Evolutionary conservation across 1,284 basidiomycete species (phyloP).

Genomic region (Boletus albobrunnescens): DNA sequence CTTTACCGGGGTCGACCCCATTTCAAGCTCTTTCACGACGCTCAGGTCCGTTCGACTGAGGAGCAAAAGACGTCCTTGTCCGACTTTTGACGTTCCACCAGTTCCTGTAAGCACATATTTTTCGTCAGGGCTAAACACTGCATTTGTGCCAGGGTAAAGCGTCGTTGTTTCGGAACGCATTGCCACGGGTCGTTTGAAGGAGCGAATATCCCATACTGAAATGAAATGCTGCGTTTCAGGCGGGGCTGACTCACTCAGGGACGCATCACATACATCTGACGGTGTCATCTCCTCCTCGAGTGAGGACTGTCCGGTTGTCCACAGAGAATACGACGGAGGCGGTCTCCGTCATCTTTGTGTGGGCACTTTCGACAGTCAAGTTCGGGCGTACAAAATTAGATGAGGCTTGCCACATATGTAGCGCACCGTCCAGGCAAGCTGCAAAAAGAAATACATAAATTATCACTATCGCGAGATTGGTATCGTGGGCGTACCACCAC

Average conservation of each 20-base stretch:
- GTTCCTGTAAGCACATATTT: conserved; percentile 82
- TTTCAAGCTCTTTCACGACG: conserved; percentile 59
- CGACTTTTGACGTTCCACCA: conserved; percentile 59
- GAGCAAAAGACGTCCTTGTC: conserved; percentile 71
- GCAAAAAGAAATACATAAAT: conserved; percentile 8
- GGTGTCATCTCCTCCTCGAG: conserved; percentile 89
- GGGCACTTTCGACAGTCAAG: conserved; percentile 81
- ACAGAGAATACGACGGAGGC: conserved; percentile 82
- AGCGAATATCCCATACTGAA: conserved; percentile 89
- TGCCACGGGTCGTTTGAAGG: conserved; percentile 82
- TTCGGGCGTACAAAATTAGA: conserved; percentile 91
- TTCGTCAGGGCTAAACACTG: conserved; percentile 91
- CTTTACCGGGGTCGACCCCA: conserved; percentile 78
- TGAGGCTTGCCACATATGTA: conserved; percentile 91
- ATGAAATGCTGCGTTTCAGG: conserved; percentile 6
- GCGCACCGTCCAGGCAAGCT: conserved; percentile 87
- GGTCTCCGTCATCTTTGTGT: conserved; percentile 77
- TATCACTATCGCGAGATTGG: background rate
- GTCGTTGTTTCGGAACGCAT: conserved; percentile 65
- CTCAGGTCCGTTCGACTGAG: conserved; percentile 67
- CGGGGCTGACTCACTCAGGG: background rate
- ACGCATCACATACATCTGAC: conserved; percentile 74
- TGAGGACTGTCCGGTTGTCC: conserved; percentile 78
- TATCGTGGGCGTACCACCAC: conserved; percentile 62
- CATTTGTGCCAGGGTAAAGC: conserved; percentile 86